Conservation (phyloP, 2,329 filamentous ascomycete genomes). For the Nigrospora sphaerica region DNA sequence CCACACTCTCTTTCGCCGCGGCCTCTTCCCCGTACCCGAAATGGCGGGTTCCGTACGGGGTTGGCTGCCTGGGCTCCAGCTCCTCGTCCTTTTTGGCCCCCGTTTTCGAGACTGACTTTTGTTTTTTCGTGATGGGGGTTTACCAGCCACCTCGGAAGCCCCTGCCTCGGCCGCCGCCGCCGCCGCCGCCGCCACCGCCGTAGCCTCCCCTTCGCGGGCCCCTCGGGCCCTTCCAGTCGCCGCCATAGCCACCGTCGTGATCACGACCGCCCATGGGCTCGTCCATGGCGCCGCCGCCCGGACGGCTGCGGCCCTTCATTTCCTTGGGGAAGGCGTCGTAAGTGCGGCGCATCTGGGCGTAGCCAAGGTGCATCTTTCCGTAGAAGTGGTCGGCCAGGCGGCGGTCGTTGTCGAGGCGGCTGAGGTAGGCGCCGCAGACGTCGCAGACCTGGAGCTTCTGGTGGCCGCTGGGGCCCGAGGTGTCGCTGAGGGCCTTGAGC, state of each 20-base stretch:
- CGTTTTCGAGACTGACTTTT: too few species aligned
- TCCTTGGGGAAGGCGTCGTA: slow-evolving; percentile 83
- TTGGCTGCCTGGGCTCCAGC: too few species aligned
- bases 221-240: slow-evolving; percentile 36
- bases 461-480: slow-evolving; percentile 85
- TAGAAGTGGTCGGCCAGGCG: slow-evolving; percentile 96
- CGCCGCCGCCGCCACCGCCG: slow-evolving; percentile 44
- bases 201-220: slow-evolving; percentile 47
- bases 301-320: slow-evolving; percentile 64
- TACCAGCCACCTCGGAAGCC: slow-evolving; percentile 41
- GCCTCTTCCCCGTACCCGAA: too few species aligned
- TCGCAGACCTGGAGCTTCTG: slow-evolving; percentile 99
- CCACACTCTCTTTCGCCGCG: too few species aligned
- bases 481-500: slow-evolving; percentile 84
- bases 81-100: too few species aligned
- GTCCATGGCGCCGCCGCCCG: slow-evolving; percentile 44
- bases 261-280: slow-evolving; percentile 32
- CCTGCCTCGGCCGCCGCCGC: slow-evolving; percentile 28
- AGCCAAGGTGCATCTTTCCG: slow-evolving; percentile 98
- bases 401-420: slow-evolving; percentile 86
- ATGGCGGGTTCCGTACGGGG: too few species aligned
- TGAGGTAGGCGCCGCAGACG: slow-evolving; percentile 93
- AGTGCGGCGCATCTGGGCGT: slow-evolving; percentile 96
- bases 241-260: slow-evolving; percentile 36
- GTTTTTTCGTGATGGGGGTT: neutral